Evolutionary conservation across 192 early-diverging fungal genomes (phyloP).

Genomic region (Allomyces arbusculus): DNA sequence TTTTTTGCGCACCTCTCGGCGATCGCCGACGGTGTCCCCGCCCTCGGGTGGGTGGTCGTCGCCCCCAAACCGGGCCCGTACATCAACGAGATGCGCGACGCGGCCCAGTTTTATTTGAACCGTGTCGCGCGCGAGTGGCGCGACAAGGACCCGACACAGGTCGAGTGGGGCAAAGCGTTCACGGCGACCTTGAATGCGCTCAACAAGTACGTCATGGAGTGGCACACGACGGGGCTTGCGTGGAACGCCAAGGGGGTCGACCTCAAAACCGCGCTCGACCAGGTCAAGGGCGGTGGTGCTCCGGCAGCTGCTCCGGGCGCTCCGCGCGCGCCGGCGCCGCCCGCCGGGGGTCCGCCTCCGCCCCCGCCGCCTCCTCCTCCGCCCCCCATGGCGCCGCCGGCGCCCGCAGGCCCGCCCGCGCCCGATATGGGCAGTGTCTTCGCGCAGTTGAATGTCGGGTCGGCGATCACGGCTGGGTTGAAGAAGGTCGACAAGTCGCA

Average conservation of each 20-base stretch:
- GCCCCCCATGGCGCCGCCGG: slow-evolving; percentile 15
- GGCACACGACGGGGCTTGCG: slow-evolving; percentile 66
- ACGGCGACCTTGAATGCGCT: slow-evolving; percentile 49
- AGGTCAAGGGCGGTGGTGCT: slow-evolving; percentile 11
- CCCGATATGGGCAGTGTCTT: slow-evolving; percentile 42
- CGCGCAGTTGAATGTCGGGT: slow-evolving; percentile 67
- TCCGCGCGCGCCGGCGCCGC: slow-evolving; percentile 16
- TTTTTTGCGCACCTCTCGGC: slow-evolving; percentile 61
- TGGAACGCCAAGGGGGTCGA: slow-evolving; percentile 69
- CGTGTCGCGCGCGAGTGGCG: slow-evolving; percentile 74
- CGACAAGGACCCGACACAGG: slow-evolving; percentile 68
- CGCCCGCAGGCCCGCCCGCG: slow-evolving; percentile 8
- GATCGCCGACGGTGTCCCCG: slow-evolving; percentile 73
- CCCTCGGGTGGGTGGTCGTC: slow-evolving; percentile 78
- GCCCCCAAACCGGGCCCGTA: slow-evolving; percentile 73
- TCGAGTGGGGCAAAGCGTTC: slow-evolving; percentile 67
- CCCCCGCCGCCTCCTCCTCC: slow-evolving; percentile 24
- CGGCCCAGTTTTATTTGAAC: slow-evolving; percentile 80
- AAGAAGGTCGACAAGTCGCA: slow-evolving; percentile 84
- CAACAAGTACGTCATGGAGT: slow-evolving; percentile 67
- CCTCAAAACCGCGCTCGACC: slow-evolving; percentile 7
- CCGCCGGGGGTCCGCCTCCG: slow-evolving; percentile 18
- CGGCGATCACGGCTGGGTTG: slow-evolving; percentile 48
- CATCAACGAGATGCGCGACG: slow-evolving; percentile 71
- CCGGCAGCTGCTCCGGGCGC: slow-evolving; percentile 17